Evolutionary conservation across 2,329 filamentous ascomycete genomes (phyloP).

Genomic region (Phialophora expanda): DNA sequence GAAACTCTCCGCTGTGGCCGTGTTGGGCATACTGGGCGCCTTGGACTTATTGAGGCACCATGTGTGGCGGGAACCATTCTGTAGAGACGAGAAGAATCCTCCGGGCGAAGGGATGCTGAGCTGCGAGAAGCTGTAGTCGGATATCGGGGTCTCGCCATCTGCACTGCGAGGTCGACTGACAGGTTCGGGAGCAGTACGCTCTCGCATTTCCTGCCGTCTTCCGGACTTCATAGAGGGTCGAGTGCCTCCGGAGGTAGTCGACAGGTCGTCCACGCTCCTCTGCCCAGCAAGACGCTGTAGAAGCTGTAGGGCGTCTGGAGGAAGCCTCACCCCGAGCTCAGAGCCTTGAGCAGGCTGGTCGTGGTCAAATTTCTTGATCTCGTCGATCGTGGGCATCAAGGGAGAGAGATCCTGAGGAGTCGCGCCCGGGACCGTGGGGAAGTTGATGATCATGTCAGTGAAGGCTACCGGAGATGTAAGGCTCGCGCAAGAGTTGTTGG

Average conservation of each 20-base stretch:
- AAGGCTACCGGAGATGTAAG: constrained; percentile 59
- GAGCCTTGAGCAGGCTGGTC: constrained; percentile 36
- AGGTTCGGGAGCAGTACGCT: constrained; percentile 57
- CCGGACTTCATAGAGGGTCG: constrained; percentile 28
- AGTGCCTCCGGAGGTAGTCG: constrained; percentile 44
- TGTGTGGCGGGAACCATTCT: constrained; percentile 74
- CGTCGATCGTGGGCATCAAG: constrained; percentile 34
- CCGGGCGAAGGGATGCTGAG: constrained; percentile 90
- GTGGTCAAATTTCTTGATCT: constrained; percentile 31
- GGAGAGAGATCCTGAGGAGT: constrained; percentile 38
- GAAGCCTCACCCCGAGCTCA: constrained; percentile 69
- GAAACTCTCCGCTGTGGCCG: constrained; percentile 88
- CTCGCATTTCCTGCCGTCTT: constrained; percentile 61
- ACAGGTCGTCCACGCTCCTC: constrained; percentile 48
- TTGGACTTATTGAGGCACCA: constrained; percentile 64
- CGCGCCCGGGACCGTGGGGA: constrained; percentile 48
- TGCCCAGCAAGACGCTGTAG: constrained; percentile 73
- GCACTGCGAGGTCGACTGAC: constrained; percentile 51
- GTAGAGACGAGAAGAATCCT: constrained; percentile 87
- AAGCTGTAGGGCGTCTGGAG: constrained; percentile 79
- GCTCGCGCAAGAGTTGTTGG: constrained; percentile 24
- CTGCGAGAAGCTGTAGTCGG: constrained; percentile 73
- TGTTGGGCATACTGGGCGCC: constrained; percentile 67
- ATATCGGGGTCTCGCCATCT: constrained; percentile 57
- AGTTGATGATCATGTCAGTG: constrained; percentile 55